Conservation (phyloP, 2,329 filamentous ascomycete species). For the Fusarium dimerum region DNA sequence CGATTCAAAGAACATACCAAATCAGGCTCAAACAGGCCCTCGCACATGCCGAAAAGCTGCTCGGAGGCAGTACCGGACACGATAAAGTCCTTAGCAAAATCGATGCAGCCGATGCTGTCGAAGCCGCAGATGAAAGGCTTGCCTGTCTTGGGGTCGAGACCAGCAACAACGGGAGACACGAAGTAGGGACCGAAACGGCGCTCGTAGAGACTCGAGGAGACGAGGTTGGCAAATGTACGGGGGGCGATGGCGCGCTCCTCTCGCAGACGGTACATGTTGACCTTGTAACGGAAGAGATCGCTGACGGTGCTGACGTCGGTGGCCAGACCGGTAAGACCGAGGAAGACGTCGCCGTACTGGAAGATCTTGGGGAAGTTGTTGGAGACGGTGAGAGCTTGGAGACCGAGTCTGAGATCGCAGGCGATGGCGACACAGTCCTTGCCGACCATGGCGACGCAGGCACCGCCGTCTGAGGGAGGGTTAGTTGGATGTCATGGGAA, state of each 20-base stretch:
- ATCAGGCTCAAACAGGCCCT: conserved; percentile 96
- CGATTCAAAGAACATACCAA: conserved; percentile 62
- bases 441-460: conserved; percentile 97
- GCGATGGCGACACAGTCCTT: conserved; percentile 99
- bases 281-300: conserved; percentile 99
- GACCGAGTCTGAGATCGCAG: conserved; percentile 95
- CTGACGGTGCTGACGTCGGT: conserved; percentile 94
- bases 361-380: conserved; percentile 99
- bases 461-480: conserved; percentile 69
- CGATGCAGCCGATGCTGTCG: conserved; percentile 98
- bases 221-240: conserved; percentile 93
- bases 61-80: conserved; percentile 95
- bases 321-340: conserved; percentile 92
- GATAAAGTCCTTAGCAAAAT: conserved; percentile 99
- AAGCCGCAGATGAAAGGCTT: conserved; percentile 99
- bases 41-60: conserved; percentile 98
- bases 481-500: conserved; percentile 10
- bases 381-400: conserved; percentile 94
- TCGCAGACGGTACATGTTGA: conserved; percentile 98
- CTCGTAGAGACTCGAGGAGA: conserved; percentile 90
- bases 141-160: conserved; percentile 89
- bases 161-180: conserved; percentile 90
- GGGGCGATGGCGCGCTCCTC: conserved; percentile 97
- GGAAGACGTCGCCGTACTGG: conserved; percentile 92
- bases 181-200: conserved; percentile 95